Evolutionary conservation across 192 early-diverging fungal species (phyloP).

Genomic region (Umbelopsis sp.): DNA sequence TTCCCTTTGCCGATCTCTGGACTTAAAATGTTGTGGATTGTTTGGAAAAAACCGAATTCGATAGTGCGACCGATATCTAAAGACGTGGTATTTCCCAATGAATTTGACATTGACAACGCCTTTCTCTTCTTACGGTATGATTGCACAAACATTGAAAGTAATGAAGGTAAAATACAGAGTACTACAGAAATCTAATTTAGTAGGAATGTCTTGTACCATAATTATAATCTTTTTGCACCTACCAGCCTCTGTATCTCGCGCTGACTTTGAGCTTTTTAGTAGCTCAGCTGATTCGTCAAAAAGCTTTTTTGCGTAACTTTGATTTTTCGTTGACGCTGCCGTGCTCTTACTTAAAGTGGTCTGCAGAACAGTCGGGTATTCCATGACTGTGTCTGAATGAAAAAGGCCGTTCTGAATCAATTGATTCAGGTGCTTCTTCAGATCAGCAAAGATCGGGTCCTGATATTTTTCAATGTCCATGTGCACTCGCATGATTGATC

Average conservation of each 20-base stretch:
- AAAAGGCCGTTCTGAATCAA: constrained; percentile 18
- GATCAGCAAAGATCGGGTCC: neutral
- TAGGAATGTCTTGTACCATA: neutral
- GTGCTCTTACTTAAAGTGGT: constrained; percentile 2
- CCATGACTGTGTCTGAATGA: constrained; percentile 34
- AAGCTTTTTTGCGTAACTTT: constrained; percentile 27
- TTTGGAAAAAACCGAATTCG: constrained; percentile 36
- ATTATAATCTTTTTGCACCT: neutral
- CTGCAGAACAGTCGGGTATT: constrained; percentile 31
- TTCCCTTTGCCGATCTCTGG: neutral
- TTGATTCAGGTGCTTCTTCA: neutral
- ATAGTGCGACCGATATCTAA: constrained; percentile 23
- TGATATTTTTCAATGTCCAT: neutral
- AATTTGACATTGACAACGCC: neutral
- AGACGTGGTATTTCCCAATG: constrained; percentile 1
- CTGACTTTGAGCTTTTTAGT: neutral
- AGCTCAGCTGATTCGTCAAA: constrained; percentile 28
- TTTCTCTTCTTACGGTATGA: constrained; percentile 28
- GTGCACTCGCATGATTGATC: neutral
- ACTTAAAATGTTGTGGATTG: constrained; percentile 14
- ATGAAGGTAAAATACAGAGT: constrained; percentile 18
- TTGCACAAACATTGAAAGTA: constrained; percentile 27
- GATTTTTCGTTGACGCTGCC: neutral
- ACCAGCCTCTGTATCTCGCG: neutral
- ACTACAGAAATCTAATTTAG: neutral